phyloP scores from a whole-genome alignment of 148 eudicot species.

The Heliosperma pusillum region DNA sequence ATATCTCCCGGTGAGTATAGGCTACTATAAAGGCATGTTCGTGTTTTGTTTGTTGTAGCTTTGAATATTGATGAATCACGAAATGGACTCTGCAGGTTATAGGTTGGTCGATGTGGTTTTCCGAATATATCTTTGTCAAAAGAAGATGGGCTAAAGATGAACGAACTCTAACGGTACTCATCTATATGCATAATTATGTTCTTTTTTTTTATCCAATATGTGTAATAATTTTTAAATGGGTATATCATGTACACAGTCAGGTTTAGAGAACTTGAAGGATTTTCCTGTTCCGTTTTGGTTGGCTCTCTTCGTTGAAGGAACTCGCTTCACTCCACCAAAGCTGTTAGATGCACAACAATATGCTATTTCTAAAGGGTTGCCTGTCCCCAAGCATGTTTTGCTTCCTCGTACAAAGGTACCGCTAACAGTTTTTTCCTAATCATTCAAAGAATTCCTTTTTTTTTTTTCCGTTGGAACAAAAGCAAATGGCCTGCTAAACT shows the following conservation, averaged over 20 bases:
- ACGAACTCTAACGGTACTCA: constrained; percentile 60
- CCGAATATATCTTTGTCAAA: constrained; percentile 88
- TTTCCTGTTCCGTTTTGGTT: constrained; percentile 68
- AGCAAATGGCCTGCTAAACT: too few relatives aligned
- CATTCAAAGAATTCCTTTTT: too few relatives aligned
- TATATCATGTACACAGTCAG: constrained; percentile 33
- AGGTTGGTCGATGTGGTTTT: constrained; percentile 97
- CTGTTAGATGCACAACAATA: constrained; percentile 62
- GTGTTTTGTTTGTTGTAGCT: not conserved
- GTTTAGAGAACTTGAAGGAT: constrained; percentile 52
- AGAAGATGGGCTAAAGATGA: constrained; percentile 89
- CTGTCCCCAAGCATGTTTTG: constrained; percentile 56
- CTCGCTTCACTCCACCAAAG: constrained; percentile 59
- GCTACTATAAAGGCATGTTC: not conserved
- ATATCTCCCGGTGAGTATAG: constrained; percentile 66
- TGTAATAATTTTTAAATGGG: not conserved
- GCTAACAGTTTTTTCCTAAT: not conserved
- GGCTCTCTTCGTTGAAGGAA: constrained; percentile 64
- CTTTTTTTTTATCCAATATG: not conserved
- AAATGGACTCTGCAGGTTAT: constrained; percentile 52
- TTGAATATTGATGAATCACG: not conserved
- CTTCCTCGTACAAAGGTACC: constrained; percentile 70
- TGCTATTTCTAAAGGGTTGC: constrained; percentile 51
- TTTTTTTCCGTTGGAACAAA: too few relatives aligned
- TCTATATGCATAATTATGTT: constrained; percentile 10